Evolutionary conservation across 441 rosid genomes (phyloP), one percentile per base, ranked within the genome.

Genomic region (Populus hybrid): DNA sequence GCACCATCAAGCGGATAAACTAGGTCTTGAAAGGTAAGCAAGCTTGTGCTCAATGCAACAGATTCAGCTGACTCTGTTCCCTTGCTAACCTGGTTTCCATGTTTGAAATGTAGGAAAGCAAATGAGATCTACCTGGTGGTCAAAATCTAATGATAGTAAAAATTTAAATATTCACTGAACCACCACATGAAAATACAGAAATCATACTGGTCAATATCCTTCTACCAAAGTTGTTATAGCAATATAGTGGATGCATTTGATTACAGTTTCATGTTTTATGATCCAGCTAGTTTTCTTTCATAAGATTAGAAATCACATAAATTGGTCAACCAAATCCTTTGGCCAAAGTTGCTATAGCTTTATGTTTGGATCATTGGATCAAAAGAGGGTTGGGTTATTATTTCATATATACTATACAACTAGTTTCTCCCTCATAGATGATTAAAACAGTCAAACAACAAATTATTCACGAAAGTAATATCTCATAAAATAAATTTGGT

Each of bases 21-120:
- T 76, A 83, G 87, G 80, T 89, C 95, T 84, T 88, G 90, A 86
- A 94, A 94, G 32, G 95, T 87, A 54, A 96, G 92, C 88, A 96
- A 87, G 86, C 86, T 92, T 64, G 93, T 93, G 40, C 80, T 83
- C 85, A 91, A 71, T 68, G 89, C 82, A 61, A 77, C 76, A 16
- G 85, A 87, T 85, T 90, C 92, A 28, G 46, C 70, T 20, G 91
- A 81, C 81, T 69, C 85, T 70, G 71, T 85, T 77, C 84, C 85
- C 78, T 76, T 66, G 78, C 81, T 84, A 80, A 77, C 81, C 93
- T 88, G 90, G 89, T 77, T 77, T 72, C 74, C 79, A 74, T 57
- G 40, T 66, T 35, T 10, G 14, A 73, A 10, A 77, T 54, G 40
- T 66, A 59, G 61, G 64, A 66, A 78, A 73, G 50, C 50, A 38